phyloP scores from a whole-genome alignment of 305 asterid species.

The Nicotiana rustica region DNA sequence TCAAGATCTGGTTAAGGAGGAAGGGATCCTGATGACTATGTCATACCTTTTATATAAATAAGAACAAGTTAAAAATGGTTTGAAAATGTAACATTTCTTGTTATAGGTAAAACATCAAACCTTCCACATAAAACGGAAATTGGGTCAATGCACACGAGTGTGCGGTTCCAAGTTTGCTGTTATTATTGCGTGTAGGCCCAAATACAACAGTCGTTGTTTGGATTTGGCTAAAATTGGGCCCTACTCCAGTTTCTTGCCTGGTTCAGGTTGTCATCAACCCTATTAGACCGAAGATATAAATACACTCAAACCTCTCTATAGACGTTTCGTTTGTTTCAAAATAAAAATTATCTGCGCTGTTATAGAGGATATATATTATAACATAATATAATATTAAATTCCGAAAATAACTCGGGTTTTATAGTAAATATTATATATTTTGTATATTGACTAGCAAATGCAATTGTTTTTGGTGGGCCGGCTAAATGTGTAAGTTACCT shows the following conservation, averaged over 20 bases:
- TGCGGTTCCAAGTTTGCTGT: not conserved
- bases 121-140: not conserved
- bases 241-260: constrained; percentile 15
- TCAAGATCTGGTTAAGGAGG: too few relatives aligned
- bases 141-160: constrained; percentile 29
- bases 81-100: not conserved
- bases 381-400: too few relatives aligned
- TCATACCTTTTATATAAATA: not conserved
- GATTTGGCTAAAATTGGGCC: constrained; percentile 10
- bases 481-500: too few relatives aligned
- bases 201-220: not conserved
- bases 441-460: too few relatives aligned
- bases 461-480: too few relatives aligned
- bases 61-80: not conserved
- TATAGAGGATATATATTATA: too few relatives aligned
- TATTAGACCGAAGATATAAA: not conserved
- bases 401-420: too few relatives aligned
- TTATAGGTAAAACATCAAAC: not conserved
- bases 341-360: too few relatives aligned
- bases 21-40: too few relatives aligned
- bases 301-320: too few relatives aligned
- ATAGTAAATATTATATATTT: too few relatives aligned
- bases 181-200: not conserved
- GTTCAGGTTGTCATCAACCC: not conserved
- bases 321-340: too few relatives aligned